phyloP scores from a whole-genome alignment of 169 alveolate genomes.

The Plasmodium cynomolgi region DNA sequence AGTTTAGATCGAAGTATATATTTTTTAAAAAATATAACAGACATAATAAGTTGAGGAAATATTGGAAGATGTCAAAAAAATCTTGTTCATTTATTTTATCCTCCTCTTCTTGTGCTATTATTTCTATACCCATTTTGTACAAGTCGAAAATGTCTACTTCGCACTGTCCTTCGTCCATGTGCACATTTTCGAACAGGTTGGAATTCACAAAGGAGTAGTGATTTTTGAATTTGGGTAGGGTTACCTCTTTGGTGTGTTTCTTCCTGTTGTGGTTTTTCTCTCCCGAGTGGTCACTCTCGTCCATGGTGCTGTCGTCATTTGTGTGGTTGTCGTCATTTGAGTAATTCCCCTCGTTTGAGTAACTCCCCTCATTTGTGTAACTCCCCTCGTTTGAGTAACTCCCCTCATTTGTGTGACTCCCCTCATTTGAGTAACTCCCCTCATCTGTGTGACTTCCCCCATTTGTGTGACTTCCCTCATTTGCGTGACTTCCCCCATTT shows the following conservation, averaged over 20 bases:
- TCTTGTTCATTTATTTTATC: conserved; percentile 5
- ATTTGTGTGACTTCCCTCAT: not conserved
- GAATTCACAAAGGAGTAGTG: conserved; percentile 42
- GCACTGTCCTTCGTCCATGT: conserved; percentile 4
- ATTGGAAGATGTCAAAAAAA: conserved; percentile 58
- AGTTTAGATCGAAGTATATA: conserved; percentile 46
- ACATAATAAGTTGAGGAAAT: conserved; percentile 38
- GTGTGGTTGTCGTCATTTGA: not conserved
- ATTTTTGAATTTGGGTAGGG: conserved; percentile 17
- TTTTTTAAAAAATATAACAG: conserved; percentile 67
- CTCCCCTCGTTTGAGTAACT: not conserved
- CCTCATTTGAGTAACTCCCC: not conserved
- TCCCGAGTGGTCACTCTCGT: not conserved
- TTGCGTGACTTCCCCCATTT: not conserved
- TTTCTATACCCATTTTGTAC: conserved; percentile 13
- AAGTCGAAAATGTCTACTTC: conserved; percentile 20
- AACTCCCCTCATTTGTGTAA: not conserved
- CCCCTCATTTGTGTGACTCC: not conserved
- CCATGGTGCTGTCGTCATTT: not conserved
- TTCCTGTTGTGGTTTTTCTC: not conserved
- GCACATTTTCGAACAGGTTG: conserved; percentile 38
- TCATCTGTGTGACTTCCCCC: not conserved
- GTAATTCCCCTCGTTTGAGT: not conserved
- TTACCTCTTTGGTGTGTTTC: not conserved
- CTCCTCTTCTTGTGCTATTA: conserved; percentile 4